Conservation (phyloP, 148 eudicot species). For the Limonium bicolor region DNA sequence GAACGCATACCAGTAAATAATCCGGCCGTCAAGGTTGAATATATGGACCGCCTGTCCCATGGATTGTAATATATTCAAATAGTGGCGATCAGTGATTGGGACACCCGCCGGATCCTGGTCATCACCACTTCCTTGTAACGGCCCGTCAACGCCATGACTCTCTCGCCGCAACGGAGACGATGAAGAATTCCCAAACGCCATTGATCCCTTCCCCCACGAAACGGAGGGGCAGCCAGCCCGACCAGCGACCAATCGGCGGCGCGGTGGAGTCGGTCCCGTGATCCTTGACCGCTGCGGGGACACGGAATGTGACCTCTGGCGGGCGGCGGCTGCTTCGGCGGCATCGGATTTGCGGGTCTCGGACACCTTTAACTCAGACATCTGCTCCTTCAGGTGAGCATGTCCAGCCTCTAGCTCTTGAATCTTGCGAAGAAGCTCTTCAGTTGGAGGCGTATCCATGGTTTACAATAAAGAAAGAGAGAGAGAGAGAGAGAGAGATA, state of each 20-base stretch:
- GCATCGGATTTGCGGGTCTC: conserved; percentile 15
- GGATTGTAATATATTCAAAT: conserved; percentile 69
- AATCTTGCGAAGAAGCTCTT: conserved; percentile 67
- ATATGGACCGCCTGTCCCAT: conserved; percentile 93
- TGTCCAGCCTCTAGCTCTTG: conserved; percentile 71
- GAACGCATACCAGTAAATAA: conserved; percentile 54
- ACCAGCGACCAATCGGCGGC: conserved; percentile 9
- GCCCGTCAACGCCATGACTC: conserved; percentile 16
- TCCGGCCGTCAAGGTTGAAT: conserved; percentile 22
- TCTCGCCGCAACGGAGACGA: conserved; percentile 71
- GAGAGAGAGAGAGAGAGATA: too few relatives aligned
- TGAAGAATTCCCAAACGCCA: conserved; percentile 33
- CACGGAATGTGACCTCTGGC: conserved; percentile 42
- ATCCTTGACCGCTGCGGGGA: conserved; percentile 37
- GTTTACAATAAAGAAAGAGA: too few relatives aligned
- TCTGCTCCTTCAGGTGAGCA: conserved; percentile 54
- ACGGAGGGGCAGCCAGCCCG: not conserved
- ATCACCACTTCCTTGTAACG: not conserved
- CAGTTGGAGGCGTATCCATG: conserved; percentile 33
- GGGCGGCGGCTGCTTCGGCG: conserved; percentile 2
- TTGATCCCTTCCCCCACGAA: conserved; percentile 29
- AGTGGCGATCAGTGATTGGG: conserved; percentile 47
- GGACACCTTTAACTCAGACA: conserved; percentile 44
- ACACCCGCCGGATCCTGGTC: conserved; percentile 10
- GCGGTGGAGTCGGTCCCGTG: conserved; percentile 10